Evolutionary conservation across 2,329 filamentous ascomycete species (phyloP), one percentile per base, ranked within the genome.

Genomic region (Fusarium bulbicola): DNA sequence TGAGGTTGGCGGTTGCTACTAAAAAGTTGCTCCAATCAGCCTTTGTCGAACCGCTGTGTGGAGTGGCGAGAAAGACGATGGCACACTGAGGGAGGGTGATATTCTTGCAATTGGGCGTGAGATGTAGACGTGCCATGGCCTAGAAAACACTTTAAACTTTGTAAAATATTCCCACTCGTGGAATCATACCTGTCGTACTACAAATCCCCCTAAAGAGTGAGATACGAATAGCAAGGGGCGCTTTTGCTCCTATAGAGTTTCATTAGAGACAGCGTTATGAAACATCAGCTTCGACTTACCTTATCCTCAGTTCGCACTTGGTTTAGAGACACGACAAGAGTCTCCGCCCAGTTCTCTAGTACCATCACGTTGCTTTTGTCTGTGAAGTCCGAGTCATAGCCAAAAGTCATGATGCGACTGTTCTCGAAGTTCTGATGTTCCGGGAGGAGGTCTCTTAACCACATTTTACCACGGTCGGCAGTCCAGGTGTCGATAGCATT

Each of bases 31-130:
- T n/a, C 54, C 42, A 58, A 1, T 58, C 54, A 0, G 54, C 54
- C 0, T 2, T 10, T 4, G 42, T 47, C 1, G 54, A 36, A 0
- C 54, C 54, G 0, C 18, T 47, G 4, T 58, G 54, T 0, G 54
- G 42, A 0, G 54, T 58, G 0, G 54, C 54, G 0, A 58, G 20
- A 5, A 58, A 58, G 0, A 37, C 14, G 0, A 37, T 20, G 0
- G 24, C 54, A 1, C 5, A 46, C 13, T 8, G 24, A 0, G 54
- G 3, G 0, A 58, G 10, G 0, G 5, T 13, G 18, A 46, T 28
- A 3, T 20, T 32, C 0, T 14, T 2, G 13, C 1, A 13, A 1
- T 28, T 21, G 2, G 7, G 0, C 3, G 18, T 6, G 3, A 3
- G 6, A 12, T 28, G 1, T 4, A 58, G 11, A 0, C 2, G 30